Evolutionary conservation across 2,329 filamentous ascomycete species (phyloP).

Genomic region (Botrytis porri): DNA sequence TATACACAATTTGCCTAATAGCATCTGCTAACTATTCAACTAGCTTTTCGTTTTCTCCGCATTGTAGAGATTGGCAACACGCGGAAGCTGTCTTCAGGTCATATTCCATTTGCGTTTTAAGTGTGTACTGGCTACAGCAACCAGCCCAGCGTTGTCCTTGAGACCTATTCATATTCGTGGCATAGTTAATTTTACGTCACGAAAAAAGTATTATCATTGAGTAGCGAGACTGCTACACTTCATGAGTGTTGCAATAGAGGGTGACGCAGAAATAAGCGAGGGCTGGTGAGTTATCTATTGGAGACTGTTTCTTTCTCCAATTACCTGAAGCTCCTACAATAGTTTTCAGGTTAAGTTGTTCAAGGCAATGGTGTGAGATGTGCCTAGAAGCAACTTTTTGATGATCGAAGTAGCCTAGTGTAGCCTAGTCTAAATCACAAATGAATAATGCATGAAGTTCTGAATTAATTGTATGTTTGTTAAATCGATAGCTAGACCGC

Average conservation of each 20-base stretch:
- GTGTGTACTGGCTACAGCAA: constrained; percentile 34
- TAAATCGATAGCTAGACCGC: not conserved
- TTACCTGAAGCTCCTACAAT: constrained; percentile 23
- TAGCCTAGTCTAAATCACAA: constrained; percentile 34
- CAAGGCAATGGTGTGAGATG: constrained; percentile 8
- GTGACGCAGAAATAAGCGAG: constrained; percentile 22
- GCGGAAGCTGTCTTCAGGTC: constrained; percentile 34
- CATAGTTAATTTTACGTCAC: constrained; percentile 31
- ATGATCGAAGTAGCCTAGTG: constrained; percentile 33
- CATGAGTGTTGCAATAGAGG: constrained; percentile 21
- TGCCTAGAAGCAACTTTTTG: constrained; percentile 30
- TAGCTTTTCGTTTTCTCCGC: constrained; percentile 78
- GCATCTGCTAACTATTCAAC: constrained; percentile 23
- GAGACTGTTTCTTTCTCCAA: constrained; percentile 26
- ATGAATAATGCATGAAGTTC: constrained; percentile 38
- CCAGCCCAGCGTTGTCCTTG: constrained; percentile 26
- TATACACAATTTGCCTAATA: not conserved
- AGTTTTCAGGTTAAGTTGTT: constrained; percentile 19
- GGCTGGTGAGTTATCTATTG: constrained; percentile 27
- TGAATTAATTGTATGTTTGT: constrained; percentile 14
- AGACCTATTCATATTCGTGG: constrained; percentile 29
- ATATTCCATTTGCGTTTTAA: constrained; percentile 37
- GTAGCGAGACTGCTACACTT: constrained; percentile 29
- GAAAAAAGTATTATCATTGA: constrained; percentile 29
- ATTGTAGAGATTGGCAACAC: constrained; percentile 49